phyloP scores from a whole-genome alignment of 169 alveolate genomes.

The Plasmodium relictum region DNA sequence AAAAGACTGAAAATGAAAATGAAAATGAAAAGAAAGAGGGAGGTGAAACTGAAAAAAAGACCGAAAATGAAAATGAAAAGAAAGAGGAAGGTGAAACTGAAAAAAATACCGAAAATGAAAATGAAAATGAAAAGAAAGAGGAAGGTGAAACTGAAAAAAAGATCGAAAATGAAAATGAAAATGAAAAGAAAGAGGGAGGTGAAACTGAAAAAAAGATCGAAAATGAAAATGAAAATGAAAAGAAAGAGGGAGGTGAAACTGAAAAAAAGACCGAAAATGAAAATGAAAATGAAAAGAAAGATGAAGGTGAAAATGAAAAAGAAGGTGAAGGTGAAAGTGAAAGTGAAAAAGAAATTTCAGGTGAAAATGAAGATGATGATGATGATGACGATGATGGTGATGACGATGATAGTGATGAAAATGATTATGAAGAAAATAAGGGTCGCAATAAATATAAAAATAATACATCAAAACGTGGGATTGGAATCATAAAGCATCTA shows the following conservation, averaged over 20 bases:
- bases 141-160: not conserved
- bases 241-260: not conserved
- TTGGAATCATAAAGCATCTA: conserved; percentile 32
- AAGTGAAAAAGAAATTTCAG: not conserved
- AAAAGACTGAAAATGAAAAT: not conserved
- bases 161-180: not conserved
- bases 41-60: not conserved
- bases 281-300: not conserved
- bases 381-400: conserved; percentile 4
- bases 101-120: not conserved
- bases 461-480: not conserved
- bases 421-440: conserved; percentile 15
- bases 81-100: not conserved
- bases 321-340: not conserved
- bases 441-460: conserved; percentile 11
- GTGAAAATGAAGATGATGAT: not conserved
- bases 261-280: not conserved
- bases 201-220: not conserved
- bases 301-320: conserved; percentile 8
- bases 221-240: not conserved
- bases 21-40: not conserved
- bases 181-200: not conserved
- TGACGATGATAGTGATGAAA: conserved; percentile 5
- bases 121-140: not conserved
- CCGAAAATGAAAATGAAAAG: not conserved